Base-by-base conservation (phyloP, 208 protist species). In the Acanthamoeba quina region DNA sequence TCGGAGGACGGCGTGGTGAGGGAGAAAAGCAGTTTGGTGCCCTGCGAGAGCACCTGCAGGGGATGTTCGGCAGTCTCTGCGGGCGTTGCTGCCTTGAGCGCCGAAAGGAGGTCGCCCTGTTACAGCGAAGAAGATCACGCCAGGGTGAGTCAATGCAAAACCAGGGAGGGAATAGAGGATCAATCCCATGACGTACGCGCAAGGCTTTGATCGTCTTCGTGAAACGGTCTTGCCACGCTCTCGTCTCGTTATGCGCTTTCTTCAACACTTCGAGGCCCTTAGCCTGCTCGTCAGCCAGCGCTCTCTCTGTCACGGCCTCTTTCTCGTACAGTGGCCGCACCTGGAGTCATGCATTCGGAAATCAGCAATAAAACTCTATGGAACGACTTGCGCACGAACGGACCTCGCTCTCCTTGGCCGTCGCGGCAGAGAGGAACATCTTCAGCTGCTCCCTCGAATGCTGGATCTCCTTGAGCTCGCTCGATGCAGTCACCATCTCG, bases 171-270 rank as follows among this genome's bases (percentile, higher is more conserved):
- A 2, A 58, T 2, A 3, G 19, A 58, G 54, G 34, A n/a, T n/a
- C n/a, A n/a, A 37, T 37, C 34, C 34, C 17, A 21, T 21, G 54
- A 64, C 58, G 58, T 64, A 64, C 58, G 29, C 64, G 64, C 64
- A 70, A 21, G 9, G 78, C 78, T 31, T 58, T 86, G n/a, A 64
- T 60, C 19, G 78, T 86, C 54, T 86, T 86, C 24, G 78, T 86
- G 54, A 64, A 86, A 26, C 78, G 47, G 9, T 86, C 78, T 26
- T 64, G 54, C 47, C 54, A 86, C 13, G 54, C 44, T 6, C n/a
- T 29, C n/a, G 78, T 60, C 34, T 86, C 78, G 47, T 56, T 52
- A n/a, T 86, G 78, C 13, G 78, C 78, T 29, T 86, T 86, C 54
- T 86, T 52, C 78, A 86, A 31, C 10, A 58, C 44, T 24, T 64